Conservation (phyloP, 1,284 basidiomycete species). For the Ustilago curta region DNA sequence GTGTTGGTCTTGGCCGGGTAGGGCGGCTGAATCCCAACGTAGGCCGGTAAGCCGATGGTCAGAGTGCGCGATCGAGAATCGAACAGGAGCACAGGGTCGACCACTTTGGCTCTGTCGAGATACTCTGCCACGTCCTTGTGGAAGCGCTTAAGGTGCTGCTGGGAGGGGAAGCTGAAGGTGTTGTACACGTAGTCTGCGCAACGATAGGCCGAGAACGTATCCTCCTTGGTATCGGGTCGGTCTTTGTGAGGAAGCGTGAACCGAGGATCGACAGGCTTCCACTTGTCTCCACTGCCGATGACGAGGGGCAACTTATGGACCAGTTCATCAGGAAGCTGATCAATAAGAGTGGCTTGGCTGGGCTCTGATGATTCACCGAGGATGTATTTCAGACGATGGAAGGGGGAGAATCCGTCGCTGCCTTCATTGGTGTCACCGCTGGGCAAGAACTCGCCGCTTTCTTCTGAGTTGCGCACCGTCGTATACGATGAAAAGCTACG, state of each 20-base stretch:
- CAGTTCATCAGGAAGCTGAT: conserved; percentile 7
- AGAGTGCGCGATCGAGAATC: conserved; percentile 12
- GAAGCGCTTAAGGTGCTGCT: conserved; percentile 15
- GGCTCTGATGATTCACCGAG: conserved; percentile 3
- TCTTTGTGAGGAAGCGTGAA: conserved; percentile 16
- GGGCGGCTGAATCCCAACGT: conserved; percentile 21
- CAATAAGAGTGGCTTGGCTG: conserved; percentile 4
- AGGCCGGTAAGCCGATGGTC: conserved; percentile 24
- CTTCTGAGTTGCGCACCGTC: neutral
- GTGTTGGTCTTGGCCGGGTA: conserved; percentile 11
- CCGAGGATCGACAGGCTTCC: neutral
- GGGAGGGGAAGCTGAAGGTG: conserved; percentile 18
- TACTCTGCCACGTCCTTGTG: conserved; percentile 3
- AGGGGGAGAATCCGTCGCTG: neutral
- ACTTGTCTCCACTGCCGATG: conserved; percentile 3
- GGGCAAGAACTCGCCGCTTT: neutral
- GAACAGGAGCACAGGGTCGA: conserved; percentile 14
- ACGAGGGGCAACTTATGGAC: conserved; percentile 14
- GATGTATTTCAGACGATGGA: conserved; percentile 13
- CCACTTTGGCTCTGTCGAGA: neutral
- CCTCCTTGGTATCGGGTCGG: neutral
- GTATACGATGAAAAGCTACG: conserved; percentile 10
- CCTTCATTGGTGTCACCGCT: neutral
- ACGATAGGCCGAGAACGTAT: neutral
- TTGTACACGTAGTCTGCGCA: conserved; percentile 27